phyloP scores from a whole-genome alignment of 768 basidiomycete species.

The Naganishia vishniacii region DNA sequence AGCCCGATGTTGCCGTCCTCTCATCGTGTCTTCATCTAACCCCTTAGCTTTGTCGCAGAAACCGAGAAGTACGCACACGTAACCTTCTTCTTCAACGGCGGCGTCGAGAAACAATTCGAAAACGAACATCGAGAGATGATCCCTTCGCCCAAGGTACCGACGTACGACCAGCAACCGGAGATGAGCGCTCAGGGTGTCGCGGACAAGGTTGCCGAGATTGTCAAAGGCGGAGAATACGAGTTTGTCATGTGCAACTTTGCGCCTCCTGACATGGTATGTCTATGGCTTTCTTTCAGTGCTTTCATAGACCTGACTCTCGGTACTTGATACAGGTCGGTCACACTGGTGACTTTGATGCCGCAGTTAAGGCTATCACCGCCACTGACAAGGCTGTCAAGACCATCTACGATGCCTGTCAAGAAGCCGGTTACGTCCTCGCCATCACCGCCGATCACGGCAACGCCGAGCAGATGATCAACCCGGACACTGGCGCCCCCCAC shows the following conservation, averaged over 20 bases:
- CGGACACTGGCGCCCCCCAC: conserved; percentile 75
- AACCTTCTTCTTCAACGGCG: conserved; percentile 97
- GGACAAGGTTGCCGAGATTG: conserved; percentile 82
- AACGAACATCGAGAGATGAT: conserved; percentile 80
- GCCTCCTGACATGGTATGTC: conserved; percentile 85
- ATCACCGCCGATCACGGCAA: conserved; percentile 94
- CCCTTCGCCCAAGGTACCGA: conserved; percentile 85
- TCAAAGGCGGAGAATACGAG: conserved; percentile 64
- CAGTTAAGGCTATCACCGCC: conserved; percentile 76
- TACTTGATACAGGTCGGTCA: conserved; percentile 81
- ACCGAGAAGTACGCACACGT: conserved; percentile 98
- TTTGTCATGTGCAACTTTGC: conserved; percentile 99
- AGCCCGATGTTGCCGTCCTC: conserved; percentile 32
- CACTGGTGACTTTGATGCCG: conserved; percentile 85
- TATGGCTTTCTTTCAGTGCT: too few species aligned
- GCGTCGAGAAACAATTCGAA: conserved; percentile 84
- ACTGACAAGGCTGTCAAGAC: conserved; percentile 86
- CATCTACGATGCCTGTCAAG: conserved; percentile 75
- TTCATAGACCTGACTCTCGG: too few species aligned
- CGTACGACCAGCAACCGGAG: conserved; percentile 82
- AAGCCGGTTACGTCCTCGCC: conserved; percentile 77
- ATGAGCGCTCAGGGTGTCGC: conserved; percentile 87
- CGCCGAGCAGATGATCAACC: conserved; percentile 87
- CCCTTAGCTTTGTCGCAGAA: too few species aligned
- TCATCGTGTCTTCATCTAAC: too few species aligned